These are phyloP conservation scores for Rutstroemia sp. DNA, from an alignment of 2,329 filamentous ascomycete genomes.

Conservation along the genomic window DNA sequence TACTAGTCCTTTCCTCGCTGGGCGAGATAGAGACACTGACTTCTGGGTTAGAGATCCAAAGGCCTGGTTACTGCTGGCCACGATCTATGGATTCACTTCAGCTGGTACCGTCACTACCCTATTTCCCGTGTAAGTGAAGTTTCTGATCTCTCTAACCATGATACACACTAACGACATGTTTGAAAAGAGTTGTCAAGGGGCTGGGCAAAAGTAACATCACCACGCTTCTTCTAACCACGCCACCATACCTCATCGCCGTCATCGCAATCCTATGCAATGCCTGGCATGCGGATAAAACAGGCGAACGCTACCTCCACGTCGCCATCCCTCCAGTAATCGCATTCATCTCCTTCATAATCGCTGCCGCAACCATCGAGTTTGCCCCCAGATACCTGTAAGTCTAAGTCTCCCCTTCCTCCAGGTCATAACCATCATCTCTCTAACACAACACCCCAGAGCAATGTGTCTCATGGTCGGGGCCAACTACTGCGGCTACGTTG, in stretches of 20 bases:
- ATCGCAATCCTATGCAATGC: constrained; percentile 11
- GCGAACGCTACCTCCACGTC: constrained; percentile 16
- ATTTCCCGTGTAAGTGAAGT: constrained; percentile 15
- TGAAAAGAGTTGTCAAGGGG: not conserved
- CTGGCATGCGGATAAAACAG: constrained; percentile 11
- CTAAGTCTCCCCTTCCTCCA: not conserved
- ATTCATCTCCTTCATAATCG: constrained; percentile 16
- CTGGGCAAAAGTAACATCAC: not conserved
- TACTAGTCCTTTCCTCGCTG: not conserved
- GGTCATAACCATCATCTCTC: not conserved
- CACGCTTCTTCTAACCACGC: constrained; percentile 11
- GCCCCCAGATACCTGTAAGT: constrained; percentile 16
- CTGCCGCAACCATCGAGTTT: constrained; percentile 10
- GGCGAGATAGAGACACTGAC: not conserved
- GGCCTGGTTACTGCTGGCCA: constrained; percentile 6
- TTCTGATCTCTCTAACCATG: not conserved
- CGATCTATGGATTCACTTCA: constrained; percentile 8
- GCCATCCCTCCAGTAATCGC: constrained; percentile 13
- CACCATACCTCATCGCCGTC: constrained; percentile 19
- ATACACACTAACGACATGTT: not conserved
- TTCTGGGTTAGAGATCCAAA: not conserved
- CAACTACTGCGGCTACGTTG: constrained; percentile 27
- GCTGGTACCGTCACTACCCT: constrained; percentile 25
- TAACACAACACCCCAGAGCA: not conserved
- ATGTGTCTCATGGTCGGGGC: constrained; percentile 6